Base-by-base conservation (phyloP, 106 monocot genomes). In the Dendrobium huoshanense region DNA sequence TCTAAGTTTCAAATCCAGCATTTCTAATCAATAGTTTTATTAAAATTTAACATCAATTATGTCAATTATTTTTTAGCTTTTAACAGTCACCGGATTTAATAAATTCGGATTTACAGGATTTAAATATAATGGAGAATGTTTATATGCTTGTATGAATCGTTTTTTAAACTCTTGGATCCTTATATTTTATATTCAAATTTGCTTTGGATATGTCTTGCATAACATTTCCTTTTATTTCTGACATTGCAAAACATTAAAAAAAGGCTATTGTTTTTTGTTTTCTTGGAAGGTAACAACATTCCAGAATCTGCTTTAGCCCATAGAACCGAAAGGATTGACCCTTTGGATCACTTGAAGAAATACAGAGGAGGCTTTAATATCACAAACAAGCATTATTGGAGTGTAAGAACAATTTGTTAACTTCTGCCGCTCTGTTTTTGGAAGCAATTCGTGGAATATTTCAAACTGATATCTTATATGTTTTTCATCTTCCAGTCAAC, bases 311-410 rank as follows among this genome's bases (percentile, higher is more conserved):
- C 72, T 58, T 79, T 89, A 24, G 55, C 81, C 15, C 51, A 37
- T 45, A 85, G 87, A 77, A 91, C 87, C 54, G 84, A 90, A 73
- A 88, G 96, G 74, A 73, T 88, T 51, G 96, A 96, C 81, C 96
- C 96, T 47, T 77, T 93, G 72, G 83, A 90, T 67, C 65, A 81
- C 41, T 84, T 96, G 41, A 83, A 75, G 79, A 93, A 91, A 83
- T 96, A 96, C 65, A 88, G 55, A 82, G 96, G 91, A 55, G 96
- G 96, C 37, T 93, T 84, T 72, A 88, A 96, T 80, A 90, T 96
- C 76, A 93, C 93, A 61, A 84, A 93, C 87, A 93, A 91, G 79
- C 91, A 96, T 78, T 96, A 96, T 77, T 96, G 93, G 96, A 96
- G 93, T 93, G 96, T 96, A 90, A 86, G 87, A 58, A 41, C 42